phyloP scores from a whole-genome alignment of 768 basidiomycete genomes.

The Dioszegia aurantiaca region DNA sequence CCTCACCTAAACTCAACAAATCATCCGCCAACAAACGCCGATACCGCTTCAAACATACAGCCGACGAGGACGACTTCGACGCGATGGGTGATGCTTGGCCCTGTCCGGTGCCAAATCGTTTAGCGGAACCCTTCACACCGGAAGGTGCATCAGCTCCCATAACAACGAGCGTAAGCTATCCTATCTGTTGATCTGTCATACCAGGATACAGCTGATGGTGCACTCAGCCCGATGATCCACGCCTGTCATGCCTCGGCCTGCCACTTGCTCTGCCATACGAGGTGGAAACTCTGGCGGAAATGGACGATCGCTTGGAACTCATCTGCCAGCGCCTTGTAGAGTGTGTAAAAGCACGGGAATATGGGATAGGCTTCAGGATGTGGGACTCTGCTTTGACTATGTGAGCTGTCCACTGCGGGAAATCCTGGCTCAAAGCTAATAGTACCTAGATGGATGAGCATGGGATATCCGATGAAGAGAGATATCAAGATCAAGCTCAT shows the following conservation, averaged over 20 bases:
- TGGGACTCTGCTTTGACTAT: conserved; percentile 56
- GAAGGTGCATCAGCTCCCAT: neutral
- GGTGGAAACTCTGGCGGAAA: conserved; percentile 70
- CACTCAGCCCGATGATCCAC: conserved; percentile 36
- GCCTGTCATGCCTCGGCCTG: conserved; percentile 43
- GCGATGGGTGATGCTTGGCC: conserved; percentile 38
- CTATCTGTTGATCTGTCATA: conserved; percentile 14
- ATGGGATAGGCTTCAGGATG: conserved; percentile 72
- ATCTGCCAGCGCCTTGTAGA: conserved; percentile 65
- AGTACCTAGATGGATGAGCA: conserved; percentile 68
- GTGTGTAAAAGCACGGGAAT: conserved; percentile 74
- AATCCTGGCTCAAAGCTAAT: neutral
- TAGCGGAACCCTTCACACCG: conserved; percentile 24
- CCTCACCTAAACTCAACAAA: too few relatives aligned
- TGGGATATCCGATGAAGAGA: conserved; percentile 83
- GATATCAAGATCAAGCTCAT: conserved; percentile 70
- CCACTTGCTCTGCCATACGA: conserved; percentile 64
- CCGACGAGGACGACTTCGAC: conserved; percentile 26
- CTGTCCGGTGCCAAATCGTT: conserved; percentile 31
- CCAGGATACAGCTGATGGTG: conserved; percentile 17
- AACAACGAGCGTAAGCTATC: neutral
- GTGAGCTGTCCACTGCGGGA: conserved; percentile 7
- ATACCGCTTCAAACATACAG: conserved; percentile 9
- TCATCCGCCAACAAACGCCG: neutral
- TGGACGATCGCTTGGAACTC: conserved; percentile 74